phyloP scores from a whole-genome alignment of 768 basidiomycete species.

The Pleurotus ostreatus region DNA sequence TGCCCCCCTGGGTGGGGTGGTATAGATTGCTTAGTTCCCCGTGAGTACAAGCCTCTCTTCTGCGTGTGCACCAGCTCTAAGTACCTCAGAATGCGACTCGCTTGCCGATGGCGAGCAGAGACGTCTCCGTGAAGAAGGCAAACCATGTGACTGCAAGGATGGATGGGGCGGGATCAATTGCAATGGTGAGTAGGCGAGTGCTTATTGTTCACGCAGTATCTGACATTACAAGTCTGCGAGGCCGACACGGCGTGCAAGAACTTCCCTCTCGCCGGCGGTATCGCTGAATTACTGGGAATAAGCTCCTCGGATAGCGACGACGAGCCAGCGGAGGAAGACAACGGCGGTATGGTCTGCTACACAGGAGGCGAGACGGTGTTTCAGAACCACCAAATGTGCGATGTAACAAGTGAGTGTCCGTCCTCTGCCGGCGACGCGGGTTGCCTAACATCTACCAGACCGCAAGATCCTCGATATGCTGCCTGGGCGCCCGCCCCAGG shows the following conservation, averaged over 20 bases:
- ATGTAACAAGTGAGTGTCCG: conserved; percentile 83
- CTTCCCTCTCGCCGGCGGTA: conserved; percentile 61
- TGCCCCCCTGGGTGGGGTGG: conserved; percentile 98
- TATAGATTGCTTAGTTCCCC: conserved; percentile 88
- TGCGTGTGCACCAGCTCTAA: background rate
- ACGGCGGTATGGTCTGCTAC: conserved; percentile 87
- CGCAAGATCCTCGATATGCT: conserved; percentile 92
- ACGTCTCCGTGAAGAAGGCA: conserved; percentile 69
- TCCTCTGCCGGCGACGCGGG: background rate
- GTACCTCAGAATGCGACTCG: conserved; percentile 80
- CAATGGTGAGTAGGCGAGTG: conserved; percentile 61
- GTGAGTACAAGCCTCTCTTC: conserved; percentile 42
- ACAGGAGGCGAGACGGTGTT: conserved; percentile 91
- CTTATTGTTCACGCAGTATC: background rate
- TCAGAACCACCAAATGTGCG: conserved; percentile 95
- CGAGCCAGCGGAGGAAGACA: conserved; percentile 24
- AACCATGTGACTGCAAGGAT: conserved; percentile 84
- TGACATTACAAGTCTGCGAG: conserved; percentile 66
- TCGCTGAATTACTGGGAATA: conserved; percentile 16
- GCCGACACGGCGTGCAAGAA: conserved; percentile 73
- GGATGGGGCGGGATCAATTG: conserved; percentile 98
- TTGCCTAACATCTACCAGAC: conserved; percentile 40
- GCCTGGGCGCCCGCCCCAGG: conserved; percentile 88
- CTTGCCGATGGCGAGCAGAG: conserved; percentile 87
- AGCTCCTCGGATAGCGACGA: conserved; percentile 28